Evolutionary conservation across 2,329 filamentous ascomycete genomes (phyloP).

Genomic region (Fusarium continuum): DNA sequence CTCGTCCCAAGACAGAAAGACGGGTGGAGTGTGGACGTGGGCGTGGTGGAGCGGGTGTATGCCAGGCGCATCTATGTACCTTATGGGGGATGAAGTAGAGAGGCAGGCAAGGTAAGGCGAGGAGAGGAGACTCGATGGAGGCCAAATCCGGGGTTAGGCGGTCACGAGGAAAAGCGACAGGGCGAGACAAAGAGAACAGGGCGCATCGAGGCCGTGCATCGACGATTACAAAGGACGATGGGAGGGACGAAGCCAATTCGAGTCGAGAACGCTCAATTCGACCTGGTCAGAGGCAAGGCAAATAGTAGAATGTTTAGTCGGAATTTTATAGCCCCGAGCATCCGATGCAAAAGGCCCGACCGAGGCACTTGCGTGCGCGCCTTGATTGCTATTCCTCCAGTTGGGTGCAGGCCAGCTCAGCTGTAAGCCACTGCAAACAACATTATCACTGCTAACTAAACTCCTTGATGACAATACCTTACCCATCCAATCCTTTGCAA

Average conservation of each 20-base stretch:
- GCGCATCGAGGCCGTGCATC: conserved; percentile 33
- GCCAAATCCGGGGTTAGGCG: conserved; percentile 23
- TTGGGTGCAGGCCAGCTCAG: neutral
- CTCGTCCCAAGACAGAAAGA: conserved; percentile 38
- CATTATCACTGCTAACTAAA: neutral
- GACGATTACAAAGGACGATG: conserved; percentile 33
- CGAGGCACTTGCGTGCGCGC: conserved; percentile 6
- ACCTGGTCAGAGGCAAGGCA: conserved; percentile 22
- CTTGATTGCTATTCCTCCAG: neutral
- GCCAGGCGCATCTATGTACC: conserved; percentile 34
- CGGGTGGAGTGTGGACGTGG: conserved; percentile 41
- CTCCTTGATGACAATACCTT: too few species aligned
- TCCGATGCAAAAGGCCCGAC: conserved; percentile 32
- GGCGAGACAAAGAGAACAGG: conserved; percentile 23
- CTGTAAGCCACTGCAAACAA: conserved; percentile 15
- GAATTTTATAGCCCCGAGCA: conserved; percentile 34
- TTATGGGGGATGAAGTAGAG: conserved; percentile 27
- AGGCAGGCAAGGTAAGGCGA: conserved; percentile 5
- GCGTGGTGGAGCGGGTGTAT: conserved; percentile 41
- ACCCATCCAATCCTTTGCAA: too few species aligned
- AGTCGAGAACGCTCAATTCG: conserved; percentile 34
- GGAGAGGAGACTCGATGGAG: conserved; percentile 23
- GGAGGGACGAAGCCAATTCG: conserved; percentile 38
- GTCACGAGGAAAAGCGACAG: conserved; percentile 24
- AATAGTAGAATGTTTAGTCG: conserved; percentile 33